A percentile compares a stretch with the other conserved stretches of the same genome.
Conservation (phyloP, 2,329 filamentous ascomycete genomes). For the Colletotrichum phormii region DNA sequence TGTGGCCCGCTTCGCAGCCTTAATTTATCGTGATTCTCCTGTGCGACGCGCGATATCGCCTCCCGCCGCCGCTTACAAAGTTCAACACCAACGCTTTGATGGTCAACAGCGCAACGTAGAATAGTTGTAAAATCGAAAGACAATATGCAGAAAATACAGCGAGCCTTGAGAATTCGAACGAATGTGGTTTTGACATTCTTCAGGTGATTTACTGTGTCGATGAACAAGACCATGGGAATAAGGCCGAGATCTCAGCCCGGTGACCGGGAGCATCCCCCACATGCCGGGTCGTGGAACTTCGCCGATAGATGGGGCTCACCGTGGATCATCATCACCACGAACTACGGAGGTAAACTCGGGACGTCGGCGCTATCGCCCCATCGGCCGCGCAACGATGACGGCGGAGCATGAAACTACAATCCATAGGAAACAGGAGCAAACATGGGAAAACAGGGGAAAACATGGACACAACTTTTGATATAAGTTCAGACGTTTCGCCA, state of each 20-base stretch:
- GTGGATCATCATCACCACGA: conserved; percentile 9
- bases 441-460: neutral
- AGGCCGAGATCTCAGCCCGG: neutral
- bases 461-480: neutral
- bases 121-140: neutral
- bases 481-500: conserved; percentile 11
- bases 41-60: neutral
- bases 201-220: fast-evolving
- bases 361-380: conserved; percentile 20
- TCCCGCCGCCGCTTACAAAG: neutral
- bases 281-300: conserved; percentile 21
- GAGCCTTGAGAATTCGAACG: neutral
- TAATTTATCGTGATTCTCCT: conserved; percentile 14
- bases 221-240: neutral
- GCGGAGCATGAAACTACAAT: neutral
- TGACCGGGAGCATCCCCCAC: neutral
- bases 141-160: neutral
- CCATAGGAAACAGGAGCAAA: neutral
- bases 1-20: conserved; percentile 11
- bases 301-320: conserved; percentile 12
- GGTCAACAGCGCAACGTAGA: neutral
- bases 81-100: neutral
- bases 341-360: conserved; percentile 6
- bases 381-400: conserved; percentile 14
- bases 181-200: neutral